Evolutionary conservation across 1,139 yeast genomes (phyloP).

Genomic region (Suzukiozyma palmioleophila): DNA sequence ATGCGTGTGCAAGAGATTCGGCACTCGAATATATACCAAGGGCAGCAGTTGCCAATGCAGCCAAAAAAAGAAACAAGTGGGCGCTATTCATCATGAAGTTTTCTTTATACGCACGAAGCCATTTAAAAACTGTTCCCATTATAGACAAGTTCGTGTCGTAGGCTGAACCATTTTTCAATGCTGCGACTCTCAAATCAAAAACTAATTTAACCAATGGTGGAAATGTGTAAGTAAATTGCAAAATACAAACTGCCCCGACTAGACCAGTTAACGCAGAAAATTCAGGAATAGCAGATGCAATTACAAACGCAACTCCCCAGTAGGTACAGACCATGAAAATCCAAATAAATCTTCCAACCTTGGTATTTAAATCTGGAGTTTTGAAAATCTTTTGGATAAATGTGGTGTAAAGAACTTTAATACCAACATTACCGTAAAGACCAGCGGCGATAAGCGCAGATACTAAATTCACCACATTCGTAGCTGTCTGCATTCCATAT

Average conservation of each 20-base stretch:
- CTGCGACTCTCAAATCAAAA: constrained; percentile 29
- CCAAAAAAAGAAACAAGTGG: constrained; percentile 27
- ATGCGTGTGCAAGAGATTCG: constrained; percentile 15
- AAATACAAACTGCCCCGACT: constrained; percentile 48
- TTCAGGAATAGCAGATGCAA: constrained; percentile 54
- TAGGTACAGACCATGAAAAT: constrained; percentile 26
- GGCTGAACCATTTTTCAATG: constrained; percentile 28
- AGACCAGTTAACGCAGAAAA: constrained; percentile 43
- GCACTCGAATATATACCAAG: constrained; percentile 31
- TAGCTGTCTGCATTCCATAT: constrained; percentile 36
- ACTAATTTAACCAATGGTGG: constrained; percentile 35
- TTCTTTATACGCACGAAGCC: constrained; percentile 18
- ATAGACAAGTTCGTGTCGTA: constrained; percentile 13
- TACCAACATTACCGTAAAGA: constrained; percentile 41
- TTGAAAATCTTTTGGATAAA: constrained; percentile 26
- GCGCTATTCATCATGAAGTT: constrained; percentile 21
- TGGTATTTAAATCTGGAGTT: constrained; percentile 27
- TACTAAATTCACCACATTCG: constrained; percentile 31
- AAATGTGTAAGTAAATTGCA: constrained; percentile 44
- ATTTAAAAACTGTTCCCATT: constrained; percentile 23
- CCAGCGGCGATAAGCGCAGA: constrained; percentile 41
- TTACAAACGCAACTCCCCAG: constrained; percentile 39
- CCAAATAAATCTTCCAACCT: constrained; percentile 31
- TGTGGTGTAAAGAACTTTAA: constrained; percentile 36
- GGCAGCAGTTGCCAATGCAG: constrained; percentile 31